Evolutionary conservation across 441 rosid genomes (phyloP).

Genomic region (Aleurites moluccanus): DNA sequence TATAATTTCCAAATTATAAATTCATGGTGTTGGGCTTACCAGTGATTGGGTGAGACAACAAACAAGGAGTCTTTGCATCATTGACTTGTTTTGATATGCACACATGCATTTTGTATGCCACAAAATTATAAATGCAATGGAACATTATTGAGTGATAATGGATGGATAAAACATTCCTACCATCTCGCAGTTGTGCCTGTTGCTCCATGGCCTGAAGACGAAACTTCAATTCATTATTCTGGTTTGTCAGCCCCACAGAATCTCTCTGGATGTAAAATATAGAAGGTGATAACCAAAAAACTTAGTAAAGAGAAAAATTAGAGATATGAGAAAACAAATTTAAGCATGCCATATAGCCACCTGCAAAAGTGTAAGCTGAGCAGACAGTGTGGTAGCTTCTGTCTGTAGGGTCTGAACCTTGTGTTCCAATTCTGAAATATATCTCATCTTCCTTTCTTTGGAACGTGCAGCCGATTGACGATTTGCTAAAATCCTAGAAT

Average conservation of each 20-base stretch:
- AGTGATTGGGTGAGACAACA: neutral
- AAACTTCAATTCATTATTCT: conserved; percentile 91
- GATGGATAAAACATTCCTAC: conserved; percentile 35
- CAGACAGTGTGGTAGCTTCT: conserved; percentile 95
- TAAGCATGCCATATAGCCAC: conserved; percentile 33
- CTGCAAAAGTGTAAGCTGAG: conserved; percentile 91
- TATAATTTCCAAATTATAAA: neutral
- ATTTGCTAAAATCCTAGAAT: conserved; percentile 82
- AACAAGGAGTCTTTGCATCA: neutral
- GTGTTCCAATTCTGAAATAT: conserved; percentile 89
- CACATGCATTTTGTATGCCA: neutral
- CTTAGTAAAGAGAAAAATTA: conserved; percentile 10
- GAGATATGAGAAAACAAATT: neutral
- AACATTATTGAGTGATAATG: neutral
- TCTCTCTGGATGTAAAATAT: conserved; percentile 57
- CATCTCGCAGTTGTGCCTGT: conserved; percentile 92
- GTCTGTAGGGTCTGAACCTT: conserved; percentile 98
- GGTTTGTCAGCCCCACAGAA: conserved; percentile 80
- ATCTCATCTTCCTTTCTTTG: conserved; percentile 93
- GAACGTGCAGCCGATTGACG: conserved; percentile 98
- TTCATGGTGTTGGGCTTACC: neutral
- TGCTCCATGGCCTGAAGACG: conserved; percentile 98
- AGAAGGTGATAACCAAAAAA: conserved; percentile 10
- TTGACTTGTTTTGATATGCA: neutral
- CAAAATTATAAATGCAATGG: conserved; percentile 8